Conservation (phyloP, 257 asterid species). For the Cynanchum wilfordii region DNA sequence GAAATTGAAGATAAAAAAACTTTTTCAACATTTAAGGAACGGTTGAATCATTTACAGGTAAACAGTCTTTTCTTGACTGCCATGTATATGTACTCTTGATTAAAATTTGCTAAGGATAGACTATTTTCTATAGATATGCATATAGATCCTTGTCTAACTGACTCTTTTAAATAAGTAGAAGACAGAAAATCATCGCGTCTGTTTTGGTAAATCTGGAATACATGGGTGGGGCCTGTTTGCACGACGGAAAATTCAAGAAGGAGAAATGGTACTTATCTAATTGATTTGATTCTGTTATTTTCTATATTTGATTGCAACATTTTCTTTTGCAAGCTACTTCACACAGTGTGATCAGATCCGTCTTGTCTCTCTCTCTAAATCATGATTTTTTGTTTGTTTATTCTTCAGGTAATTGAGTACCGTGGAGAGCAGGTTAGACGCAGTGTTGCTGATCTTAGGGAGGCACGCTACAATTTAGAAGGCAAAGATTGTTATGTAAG, state of each 20-base stretch:
- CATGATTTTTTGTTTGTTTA: neutral
- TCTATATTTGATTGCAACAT: neutral
- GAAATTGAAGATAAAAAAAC: slow-evolving; percentile 36
- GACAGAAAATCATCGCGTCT: slow-evolving; percentile 65
- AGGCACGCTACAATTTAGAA: slow-evolving; percentile 58
- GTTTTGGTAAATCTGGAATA: slow-evolving; percentile 95
- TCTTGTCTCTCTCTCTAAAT: slow-evolving; percentile 14
- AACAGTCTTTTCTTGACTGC: slow-evolving; percentile 16
- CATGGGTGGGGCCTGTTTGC: slow-evolving; percentile 99
- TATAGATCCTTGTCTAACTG: slow-evolving; percentile 7
- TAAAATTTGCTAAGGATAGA: neutral
- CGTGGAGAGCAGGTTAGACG: slow-evolving; percentile 90
- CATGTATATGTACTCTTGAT: neutral
- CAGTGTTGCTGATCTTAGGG: slow-evolving; percentile 85
- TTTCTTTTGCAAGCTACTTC: neutral
- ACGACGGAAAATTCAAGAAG: slow-evolving; percentile 73
- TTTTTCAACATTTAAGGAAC: slow-evolving; percentile 68
- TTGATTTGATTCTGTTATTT: neutral
- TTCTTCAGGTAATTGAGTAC: slow-evolving; percentile 78
- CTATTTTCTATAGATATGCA: neutral
- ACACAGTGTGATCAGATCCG: neutral
- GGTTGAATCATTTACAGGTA: slow-evolving; percentile 69
- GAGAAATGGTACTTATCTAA: slow-evolving; percentile 64
- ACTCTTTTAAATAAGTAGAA: slow-evolving; percentile 43
- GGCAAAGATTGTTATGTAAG: slow-evolving; percentile 99